These are phyloP conservation scores for Alternaria metachromatica DNA, from an alignment of 2,329 filamentous ascomycete genomes.

Conservation along the genomic window DNA sequence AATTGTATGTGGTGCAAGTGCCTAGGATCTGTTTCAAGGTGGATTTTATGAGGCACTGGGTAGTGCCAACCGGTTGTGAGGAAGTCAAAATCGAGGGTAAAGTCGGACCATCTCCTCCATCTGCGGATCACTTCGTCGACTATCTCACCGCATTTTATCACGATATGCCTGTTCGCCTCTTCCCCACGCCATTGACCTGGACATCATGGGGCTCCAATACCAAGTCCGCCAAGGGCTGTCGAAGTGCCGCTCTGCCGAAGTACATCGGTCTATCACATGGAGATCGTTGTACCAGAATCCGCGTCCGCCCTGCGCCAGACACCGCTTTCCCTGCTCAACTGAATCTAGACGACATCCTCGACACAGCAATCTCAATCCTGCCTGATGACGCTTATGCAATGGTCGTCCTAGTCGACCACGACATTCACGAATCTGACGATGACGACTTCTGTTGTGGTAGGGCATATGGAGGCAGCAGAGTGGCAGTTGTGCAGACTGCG, in stretches of 20 bases:
- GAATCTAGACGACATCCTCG: conserved; percentile 67
- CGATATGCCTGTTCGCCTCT: conserved; percentile 58
- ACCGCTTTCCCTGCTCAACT: conserved; percentile 59
- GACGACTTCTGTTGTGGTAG: conserved; percentile 72
- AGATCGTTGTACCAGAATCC: conserved; percentile 56
- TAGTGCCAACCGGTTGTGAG: not conserved
- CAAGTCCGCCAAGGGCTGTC: not conserved
- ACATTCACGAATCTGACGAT: conserved; percentile 69
- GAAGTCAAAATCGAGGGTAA: conserved; percentile 23
- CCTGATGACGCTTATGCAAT: conserved; percentile 66
- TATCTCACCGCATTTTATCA: conserved; percentile 63
- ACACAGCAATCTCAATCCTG: conserved; percentile 61
- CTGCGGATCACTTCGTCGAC: conserved; percentile 43
- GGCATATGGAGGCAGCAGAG: conserved; percentile 69
- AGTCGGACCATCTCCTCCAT: conserved; percentile 9
- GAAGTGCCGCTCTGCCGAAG: conserved; percentile 17
- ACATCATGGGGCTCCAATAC: conserved; percentile 53
- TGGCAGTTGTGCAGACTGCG: conserved; percentile 67
- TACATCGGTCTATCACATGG: conserved; percentile 57
- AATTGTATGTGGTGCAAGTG: conserved; percentile 61
- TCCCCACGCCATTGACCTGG: conserved; percentile 55
- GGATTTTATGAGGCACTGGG: conserved; percentile 55
- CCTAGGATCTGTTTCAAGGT: conserved; percentile 52
- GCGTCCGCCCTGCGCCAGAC: conserved; percentile 58
- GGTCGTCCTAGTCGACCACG: conserved; percentile 64